Percentiles rank a stretch among this genome's conserved stretches.
These are phyloP conservation scores for Ophiostoma sp. DNA, from an alignment of 2,329 filamentous ascomycete genomes.

Conservation along the genomic window DNA sequence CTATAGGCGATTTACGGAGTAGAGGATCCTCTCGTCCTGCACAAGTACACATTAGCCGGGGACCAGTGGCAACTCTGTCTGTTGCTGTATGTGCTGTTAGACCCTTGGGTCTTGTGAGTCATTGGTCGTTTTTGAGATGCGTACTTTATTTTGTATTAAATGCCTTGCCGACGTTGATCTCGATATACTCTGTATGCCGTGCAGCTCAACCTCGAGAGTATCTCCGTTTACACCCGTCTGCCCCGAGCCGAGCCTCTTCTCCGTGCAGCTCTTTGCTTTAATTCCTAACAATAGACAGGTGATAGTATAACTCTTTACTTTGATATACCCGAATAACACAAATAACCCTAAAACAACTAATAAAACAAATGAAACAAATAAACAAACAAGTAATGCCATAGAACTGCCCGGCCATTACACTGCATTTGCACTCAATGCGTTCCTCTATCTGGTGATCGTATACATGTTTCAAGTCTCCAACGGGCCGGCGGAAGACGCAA, in stretches of 20 bases:
- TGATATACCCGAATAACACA: too few species aligned
- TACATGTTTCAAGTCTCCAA: not conserved
- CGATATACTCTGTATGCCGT: too few species aligned
- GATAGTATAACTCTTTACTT: too few species aligned
- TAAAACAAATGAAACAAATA: too few species aligned
- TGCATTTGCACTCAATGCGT: not conserved
- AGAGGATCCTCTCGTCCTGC: constrained; percentile 1
- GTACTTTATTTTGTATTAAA: not conserved
- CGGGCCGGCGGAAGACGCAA: not conserved
- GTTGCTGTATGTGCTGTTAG: not conserved
- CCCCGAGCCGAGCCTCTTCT: not conserved
- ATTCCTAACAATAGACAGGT: too few species aligned
- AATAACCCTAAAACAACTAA: too few species aligned
- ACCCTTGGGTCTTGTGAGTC: too few species aligned
- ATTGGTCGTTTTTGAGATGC: too few species aligned
- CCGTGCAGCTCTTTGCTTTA: too few species aligned
- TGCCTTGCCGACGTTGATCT: not conserved
- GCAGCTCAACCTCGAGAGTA: not conserved
- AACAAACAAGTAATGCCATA: too few species aligned
- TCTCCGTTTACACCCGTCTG: not conserved
- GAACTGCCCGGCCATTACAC: not conserved
- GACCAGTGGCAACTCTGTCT: not conserved
- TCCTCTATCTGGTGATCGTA: not conserved
- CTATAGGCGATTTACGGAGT: not conserved
- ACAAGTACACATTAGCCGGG: not conserved